phyloP scores from a whole-genome alignment of 2,329 filamentous ascomycete genomes.

The Ophiostoma quercus region DNA sequence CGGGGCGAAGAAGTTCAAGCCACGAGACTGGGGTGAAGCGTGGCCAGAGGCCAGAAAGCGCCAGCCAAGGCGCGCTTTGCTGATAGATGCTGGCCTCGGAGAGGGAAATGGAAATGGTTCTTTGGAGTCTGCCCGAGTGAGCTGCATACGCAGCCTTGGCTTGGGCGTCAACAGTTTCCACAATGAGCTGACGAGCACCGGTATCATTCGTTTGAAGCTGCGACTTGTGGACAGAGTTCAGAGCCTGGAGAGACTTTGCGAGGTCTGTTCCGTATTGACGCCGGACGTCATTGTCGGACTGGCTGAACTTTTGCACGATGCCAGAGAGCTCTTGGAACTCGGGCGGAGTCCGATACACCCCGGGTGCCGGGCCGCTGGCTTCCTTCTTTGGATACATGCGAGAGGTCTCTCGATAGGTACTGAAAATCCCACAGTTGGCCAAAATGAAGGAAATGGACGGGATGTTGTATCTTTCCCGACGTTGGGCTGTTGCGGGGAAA shows the following conservation, averaged over 20 bases:
- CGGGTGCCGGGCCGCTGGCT: not conserved
- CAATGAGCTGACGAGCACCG: not conserved
- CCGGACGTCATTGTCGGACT: not conserved
- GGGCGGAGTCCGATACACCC: not conserved
- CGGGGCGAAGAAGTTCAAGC: constrained; percentile 44
- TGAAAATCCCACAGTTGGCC: not conserved
- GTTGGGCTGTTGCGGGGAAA: no score
- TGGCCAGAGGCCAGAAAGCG: constrained; percentile 42
- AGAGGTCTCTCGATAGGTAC: not conserved
- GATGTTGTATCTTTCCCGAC: not conserved
- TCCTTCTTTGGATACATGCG: not conserved
- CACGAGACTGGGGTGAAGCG: constrained; percentile 40
- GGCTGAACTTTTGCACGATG: not conserved
- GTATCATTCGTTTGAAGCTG: not conserved
- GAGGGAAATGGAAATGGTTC: not conserved
- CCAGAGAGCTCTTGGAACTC: not conserved
- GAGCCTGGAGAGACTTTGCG: not conserved
- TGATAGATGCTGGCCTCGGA: not conserved
- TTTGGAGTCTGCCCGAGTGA: not conserved
- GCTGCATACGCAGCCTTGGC: not conserved
- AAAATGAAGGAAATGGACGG: not conserved
- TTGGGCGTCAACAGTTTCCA: not conserved
- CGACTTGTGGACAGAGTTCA: not conserved
- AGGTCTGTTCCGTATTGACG: not conserved
- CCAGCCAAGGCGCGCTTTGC: constrained; percentile 37